These are phyloP conservation scores for Tetrahymena malaccensis DNA, from an alignment of 73 alveolate species.

Conservation along the genomic window DNA sequence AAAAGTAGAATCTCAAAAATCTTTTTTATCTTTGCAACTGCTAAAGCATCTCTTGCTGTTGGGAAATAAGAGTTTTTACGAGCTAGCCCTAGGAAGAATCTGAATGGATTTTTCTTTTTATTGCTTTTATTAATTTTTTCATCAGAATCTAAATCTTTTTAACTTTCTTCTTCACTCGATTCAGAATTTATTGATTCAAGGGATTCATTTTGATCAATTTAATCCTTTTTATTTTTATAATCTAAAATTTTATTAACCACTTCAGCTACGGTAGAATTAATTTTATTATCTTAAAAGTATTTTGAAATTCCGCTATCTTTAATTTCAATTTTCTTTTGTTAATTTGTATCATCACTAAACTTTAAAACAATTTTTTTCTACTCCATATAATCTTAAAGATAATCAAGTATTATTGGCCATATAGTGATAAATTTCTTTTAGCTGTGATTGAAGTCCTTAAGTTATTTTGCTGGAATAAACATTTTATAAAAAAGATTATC, in stretches of 20 bases:
- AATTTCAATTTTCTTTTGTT: neutral
- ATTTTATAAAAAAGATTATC: neutral
- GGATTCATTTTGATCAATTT: neutral
- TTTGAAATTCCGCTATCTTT: neutral
- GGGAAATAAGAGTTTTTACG: neutral
- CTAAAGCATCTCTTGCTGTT: neutral
- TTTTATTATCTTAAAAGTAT: neutral
- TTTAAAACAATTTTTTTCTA: neutral
- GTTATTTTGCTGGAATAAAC: neutral
- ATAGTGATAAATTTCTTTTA: neutral
- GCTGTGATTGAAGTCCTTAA: neutral
- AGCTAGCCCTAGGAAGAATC: neutral
- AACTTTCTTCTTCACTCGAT: neutral
- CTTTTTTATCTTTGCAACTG: neutral
- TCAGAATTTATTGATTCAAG: neutral
- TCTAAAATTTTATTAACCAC: neutral
- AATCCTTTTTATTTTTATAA: neutral
- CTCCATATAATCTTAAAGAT: neutral
- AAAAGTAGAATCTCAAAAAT: neutral
- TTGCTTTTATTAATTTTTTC: neutral
- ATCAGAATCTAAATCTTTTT: neutral
- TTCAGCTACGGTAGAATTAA: neutral
- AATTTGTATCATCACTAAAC: neutral
- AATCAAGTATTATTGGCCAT: neutral
- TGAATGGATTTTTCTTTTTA: neutral